phyloP scores from a whole-genome alignment of 441 rosid genomes.

The Aquilaria agallochum region DNA sequence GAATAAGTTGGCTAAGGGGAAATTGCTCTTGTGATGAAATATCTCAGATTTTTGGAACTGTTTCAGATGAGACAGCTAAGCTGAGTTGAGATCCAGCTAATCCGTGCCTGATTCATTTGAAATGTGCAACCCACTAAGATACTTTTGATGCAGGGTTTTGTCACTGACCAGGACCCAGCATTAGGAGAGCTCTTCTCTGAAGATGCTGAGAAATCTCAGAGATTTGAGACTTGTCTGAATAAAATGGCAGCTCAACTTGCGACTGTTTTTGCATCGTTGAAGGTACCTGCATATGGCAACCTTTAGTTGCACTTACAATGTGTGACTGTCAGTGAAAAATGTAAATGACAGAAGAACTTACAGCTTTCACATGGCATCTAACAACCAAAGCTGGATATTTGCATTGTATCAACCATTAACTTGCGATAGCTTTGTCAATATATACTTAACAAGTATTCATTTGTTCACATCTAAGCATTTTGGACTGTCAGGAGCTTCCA shows the following conservation, averaged over 20 bases:
- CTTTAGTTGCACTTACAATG: no score
- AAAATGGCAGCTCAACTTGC: conserved; percentile 61
- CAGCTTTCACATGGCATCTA: no score
- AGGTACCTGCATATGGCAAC: conserved; percentile 24
- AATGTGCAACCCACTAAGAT: conserved; percentile 12
- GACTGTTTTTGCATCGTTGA: conserved; percentile 69
- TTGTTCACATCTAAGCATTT: neutral
- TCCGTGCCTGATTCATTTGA: neutral
- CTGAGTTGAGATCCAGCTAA: neutral
- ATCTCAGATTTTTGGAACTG: no score
- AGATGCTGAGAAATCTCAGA: conserved; percentile 44
- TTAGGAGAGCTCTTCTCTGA: conserved; percentile 46
- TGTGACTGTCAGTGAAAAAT: no score
- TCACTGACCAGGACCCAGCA: conserved; percentile 71
- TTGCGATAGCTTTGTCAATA: no score
- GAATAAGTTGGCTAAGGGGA: no score
- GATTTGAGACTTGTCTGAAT: conserved; percentile 46
- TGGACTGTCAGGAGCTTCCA: conserved; percentile 49
- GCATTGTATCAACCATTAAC: no score
- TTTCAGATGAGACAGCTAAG: no score
- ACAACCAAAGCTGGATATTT: no score
- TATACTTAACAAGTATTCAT: no score
- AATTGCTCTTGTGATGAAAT: no score
- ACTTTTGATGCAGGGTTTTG: conserved; percentile 49
- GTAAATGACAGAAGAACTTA: no score